Evolutionary conservation across 257 asterid species (phyloP), one percentile per base, ranked within the genome.

Genomic region (Scutellaria minor): DNA sequence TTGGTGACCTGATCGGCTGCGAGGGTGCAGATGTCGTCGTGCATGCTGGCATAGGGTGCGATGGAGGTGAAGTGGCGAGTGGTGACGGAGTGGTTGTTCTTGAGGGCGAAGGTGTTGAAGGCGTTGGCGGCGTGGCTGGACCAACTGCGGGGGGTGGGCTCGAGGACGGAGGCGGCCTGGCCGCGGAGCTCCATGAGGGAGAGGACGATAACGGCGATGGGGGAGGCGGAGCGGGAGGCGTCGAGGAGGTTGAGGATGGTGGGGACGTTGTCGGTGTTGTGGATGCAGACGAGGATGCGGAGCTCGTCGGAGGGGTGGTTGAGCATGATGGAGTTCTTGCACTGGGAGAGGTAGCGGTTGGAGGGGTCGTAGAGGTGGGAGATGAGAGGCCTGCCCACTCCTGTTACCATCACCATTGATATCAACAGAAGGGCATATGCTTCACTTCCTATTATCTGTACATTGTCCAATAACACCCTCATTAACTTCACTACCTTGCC

Each of bases 31-130:
- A 90, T 70, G 27, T 90, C 96, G 14, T 80, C 84, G 31, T 90
- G 95, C 96, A 86, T 90, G 74, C 83, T 83, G 0, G 86, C 80
- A 12, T 85, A 88, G 0, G 95, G 95, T 6, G 90, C 63, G 3
- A 90, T 77, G 15, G 93, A 78, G 3, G 85, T 86, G 81, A 83
- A 88, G 74, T 85, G 87, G 24, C 85, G 84, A n/a, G 83, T 55
- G 0, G 41, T 4, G 24, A 77, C 73, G 46, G 63, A 3, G 7
- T 82, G 87, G 0, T 41, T 52, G 52, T 67, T 62, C 48, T 77
- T 61, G 0, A 70, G 73, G 0, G 64, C 80, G 3, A 90, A 77
- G 12, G 77, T 54, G 52, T 81, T 69, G 64, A 90, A 82, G 3
- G 89, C 90, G 0, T 86, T 82, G 18, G 77, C 77, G 1, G 83